phyloP scores from a whole-genome alignment of 495 filamentous ascomycete genomes.

The Hypoxylon lenormandii region DNA sequence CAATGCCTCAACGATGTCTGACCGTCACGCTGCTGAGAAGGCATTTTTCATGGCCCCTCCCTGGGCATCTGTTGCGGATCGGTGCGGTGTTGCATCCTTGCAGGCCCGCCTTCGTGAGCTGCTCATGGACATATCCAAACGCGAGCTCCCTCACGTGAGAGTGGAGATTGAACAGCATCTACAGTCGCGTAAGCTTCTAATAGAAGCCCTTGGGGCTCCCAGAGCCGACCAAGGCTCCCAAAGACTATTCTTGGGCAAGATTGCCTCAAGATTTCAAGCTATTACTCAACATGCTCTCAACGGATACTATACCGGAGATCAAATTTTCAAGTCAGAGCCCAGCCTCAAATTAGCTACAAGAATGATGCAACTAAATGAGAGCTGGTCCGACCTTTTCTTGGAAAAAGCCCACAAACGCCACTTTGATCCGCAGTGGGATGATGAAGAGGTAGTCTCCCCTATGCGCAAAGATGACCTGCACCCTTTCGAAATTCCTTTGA shows the following conservation, averaged over 20 bases:
- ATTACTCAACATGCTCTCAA: conserved; percentile 45
- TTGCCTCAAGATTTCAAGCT: conserved; percentile 7
- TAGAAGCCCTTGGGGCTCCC: not conserved
- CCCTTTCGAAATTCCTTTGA: conserved; percentile 1
- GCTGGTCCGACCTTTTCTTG: conserved; percentile 54
- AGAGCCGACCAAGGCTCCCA: conserved; percentile 53
- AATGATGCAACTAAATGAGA: conserved; percentile 53
- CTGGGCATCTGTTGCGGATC: conserved; percentile 50
- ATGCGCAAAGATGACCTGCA: not conserved
- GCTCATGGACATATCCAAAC: conserved; percentile 54
- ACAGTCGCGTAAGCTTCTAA: not conserved
- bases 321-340: conserved; percentile 51
- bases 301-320: conserved; percentile 55
- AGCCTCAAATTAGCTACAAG: conserved; percentile 58
- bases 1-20: conserved; percentile 6
- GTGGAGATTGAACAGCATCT: conserved; percentile 48
- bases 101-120: conserved; percentile 53
- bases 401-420: conserved; percentile 51
- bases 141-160: conserved; percentile 61
- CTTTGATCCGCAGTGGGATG: conserved; percentile 39
- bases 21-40: not conserved
- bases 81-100: conserved; percentile 63
- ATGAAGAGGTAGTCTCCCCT: conserved; percentile 11
- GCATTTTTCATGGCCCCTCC: conserved; percentile 27
- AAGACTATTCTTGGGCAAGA: conserved; percentile 35